Conservation (phyloP, 495 filamentous ascomycete genomes). For the Tuber brumale region DNA sequence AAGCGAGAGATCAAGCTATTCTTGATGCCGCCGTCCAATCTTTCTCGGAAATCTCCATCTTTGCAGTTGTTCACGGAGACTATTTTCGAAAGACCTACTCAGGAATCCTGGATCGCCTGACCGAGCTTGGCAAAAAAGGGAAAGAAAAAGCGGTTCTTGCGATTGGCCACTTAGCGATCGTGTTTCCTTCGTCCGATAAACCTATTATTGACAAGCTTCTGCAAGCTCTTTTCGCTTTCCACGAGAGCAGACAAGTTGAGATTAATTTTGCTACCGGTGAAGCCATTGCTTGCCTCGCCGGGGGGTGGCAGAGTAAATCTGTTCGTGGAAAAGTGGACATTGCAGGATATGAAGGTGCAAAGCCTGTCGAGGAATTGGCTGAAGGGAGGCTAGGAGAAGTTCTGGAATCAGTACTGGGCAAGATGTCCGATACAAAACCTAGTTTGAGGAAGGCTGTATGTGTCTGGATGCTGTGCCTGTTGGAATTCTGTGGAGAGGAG, state of each 20-base stretch:
- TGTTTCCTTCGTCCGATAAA: conserved; percentile 42
- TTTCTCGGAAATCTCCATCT: conserved; percentile 69
- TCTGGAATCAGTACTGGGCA: conserved; percentile 26
- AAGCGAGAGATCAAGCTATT: conserved; percentile 52
- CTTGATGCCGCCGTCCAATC: conserved; percentile 57
- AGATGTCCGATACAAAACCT: conserved; percentile 31
- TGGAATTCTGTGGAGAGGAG: conserved; percentile 79
- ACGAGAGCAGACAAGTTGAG: conserved; percentile 76
- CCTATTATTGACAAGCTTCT: conserved; percentile 48
- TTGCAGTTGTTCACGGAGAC: conserved; percentile 50
- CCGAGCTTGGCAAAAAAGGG: conserved; percentile 63
- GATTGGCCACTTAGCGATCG: conserved; percentile 60
- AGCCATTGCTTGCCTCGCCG: conserved; percentile 66
- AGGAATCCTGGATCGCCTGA: conserved; percentile 54
- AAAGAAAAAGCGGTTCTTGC: conserved; percentile 72
- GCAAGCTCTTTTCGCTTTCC: conserved; percentile 61
- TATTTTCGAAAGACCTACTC: conserved; percentile 36
- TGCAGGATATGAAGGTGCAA: conserved; percentile 43
- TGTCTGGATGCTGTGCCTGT: conserved; percentile 64
- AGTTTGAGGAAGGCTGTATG: conserved; percentile 34
- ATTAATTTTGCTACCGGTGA: conserved; percentile 84
- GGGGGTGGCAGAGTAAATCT: conserved; percentile 68
- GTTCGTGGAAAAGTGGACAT: conserved; percentile 57
- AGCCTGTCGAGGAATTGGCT: background rate
- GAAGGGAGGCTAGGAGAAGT: conserved; percentile 18